Base-by-base conservation (phyloP, 352 stramenopile genomes). In the Pythium brassicae region DNA sequence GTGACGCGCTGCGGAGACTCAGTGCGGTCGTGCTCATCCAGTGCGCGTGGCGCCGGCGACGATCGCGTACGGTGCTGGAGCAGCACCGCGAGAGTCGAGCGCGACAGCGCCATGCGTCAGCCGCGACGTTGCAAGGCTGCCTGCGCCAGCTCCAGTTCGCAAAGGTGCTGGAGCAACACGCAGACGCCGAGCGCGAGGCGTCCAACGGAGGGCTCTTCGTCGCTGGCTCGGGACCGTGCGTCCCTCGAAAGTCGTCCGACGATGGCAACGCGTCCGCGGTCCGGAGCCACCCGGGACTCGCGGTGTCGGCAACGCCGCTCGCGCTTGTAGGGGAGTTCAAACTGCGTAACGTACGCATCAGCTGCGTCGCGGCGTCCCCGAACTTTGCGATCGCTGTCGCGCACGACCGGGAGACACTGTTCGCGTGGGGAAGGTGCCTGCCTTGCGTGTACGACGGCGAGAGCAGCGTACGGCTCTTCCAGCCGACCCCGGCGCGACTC, bases 1-100 rank as follows among this genome's bases (percentile, higher is more conserved):
- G 78, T 2, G 15, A 50, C 6, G 57, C 71, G 19, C 57, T 53
- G 11, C 71, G 78, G 4, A 53, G 61, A 2, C 39, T 67, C 15
- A 83, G 68, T 34, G 75, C 78, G 2, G 72, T 63, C 1, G 48
- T 78, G 23, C 40, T 89, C 44, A 82, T 92, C 53, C 82, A 92
- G 59, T 76, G 75, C 5, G 83, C 75, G 26, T 92, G 77, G 78
- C 71, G 80, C 15, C 69, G 78, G 1, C 69, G 74, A 2, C 76
- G 70, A 37, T 87, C 78, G 0, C 56, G 66, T n/a, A 20, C 12
- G 0, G 22, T 72, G 8, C 55, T 73, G 0, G 62, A 71, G 9
- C 62, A 63, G 0, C 62, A 76, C 34, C 66, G 67, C 7, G 44
- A 61, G 6, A 57, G 56, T 0, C 66, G 72, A 15, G 45, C 65